Evolutionary conservation across 2,329 filamentous ascomycete genomes (phyloP), one percentile per base, ranked within the genome.

Genomic region (Beauveria brongniartii): DNA sequence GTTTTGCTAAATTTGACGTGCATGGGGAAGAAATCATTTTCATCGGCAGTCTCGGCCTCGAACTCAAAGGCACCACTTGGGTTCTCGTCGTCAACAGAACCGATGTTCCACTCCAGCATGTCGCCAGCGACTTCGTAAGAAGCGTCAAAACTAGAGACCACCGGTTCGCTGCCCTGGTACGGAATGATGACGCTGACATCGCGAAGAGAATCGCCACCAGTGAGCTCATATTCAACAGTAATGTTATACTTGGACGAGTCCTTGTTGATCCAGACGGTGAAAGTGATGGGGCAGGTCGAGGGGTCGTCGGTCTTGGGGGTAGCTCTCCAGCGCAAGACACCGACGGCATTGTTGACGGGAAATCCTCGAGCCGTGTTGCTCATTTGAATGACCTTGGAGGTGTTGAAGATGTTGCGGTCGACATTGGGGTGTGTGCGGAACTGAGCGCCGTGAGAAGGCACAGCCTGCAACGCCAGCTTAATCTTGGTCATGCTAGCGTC

Each of bases 21-120:
- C 92, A 99, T 97, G 1, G 94, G 94, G 86, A 99, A 99, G 79
- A 97, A 97, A 68, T 97, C 92, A 61, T 91, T 88, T 72, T 97
- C 94, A 66, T 92, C 90, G 60, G 86, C 84, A 12, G 90, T 90
- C 72, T 90, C 86, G 1, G 92, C 91, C 75, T 97, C 94, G 67
- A 99, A 97, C 73, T 99, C 94, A 70, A 99, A 97, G 52, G 90
- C 88, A 20, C 94, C 94, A 46, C 81, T 92, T 20, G 87, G 77
- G 72, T 94, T 96, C 62, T 88, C 87, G 55, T 91, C 87, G 69
- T 92, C 89, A 46, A 97, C 87, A 5, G 85, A 83, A 63, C 94
- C 93, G 68, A 99, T 90, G 47, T 88, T 89, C 94, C 94, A 99
- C 72, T 97, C 93, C 61, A 99, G 76, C 72, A 87, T 91, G 73